Base-by-base conservation (phyloP, 2,329 filamentous ascomycete species). In the Plectosphaerella cucumerina region DNA sequence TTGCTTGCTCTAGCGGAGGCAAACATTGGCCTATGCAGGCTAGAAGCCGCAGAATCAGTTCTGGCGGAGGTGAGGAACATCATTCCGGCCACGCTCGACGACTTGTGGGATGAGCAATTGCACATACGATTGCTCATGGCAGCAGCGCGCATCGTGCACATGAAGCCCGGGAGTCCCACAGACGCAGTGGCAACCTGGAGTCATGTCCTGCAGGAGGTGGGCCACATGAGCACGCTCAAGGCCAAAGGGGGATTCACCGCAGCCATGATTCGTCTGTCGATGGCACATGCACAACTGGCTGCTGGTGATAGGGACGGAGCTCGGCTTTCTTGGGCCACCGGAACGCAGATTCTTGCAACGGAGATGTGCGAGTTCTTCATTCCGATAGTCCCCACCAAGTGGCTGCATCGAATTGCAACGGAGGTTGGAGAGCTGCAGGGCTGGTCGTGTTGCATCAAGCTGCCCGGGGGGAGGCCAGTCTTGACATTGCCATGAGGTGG, bases 341-440 rank as follows among this genome's bases (percentile, higher is more conserved):
- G 26, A 8, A 31, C 26, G 3, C 26, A 31, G 26, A 31, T 31
- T 31, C 26, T 31, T 31, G 8, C 26, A 11, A 60, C 34, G 0
- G 61, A 65, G 22, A 58, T 55, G 6, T 67, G 63, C 23, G 65
- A 68, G 51, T 68, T 61, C 35, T 63, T 63, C 4, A 56, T 68
- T 3, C 64, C 65, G 0, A 50, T 61, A 0, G 49, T 67, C 12
- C 60, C 62, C 1, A 68, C 63, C 1, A 47, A 47, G 0, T 68
- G 65, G 65, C 22, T 68, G 10, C 53, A 51, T 1, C 59, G 56
- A 47, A 56, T 68, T 37, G 62, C 62, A 6, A 50, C 45, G 1
- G 57, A 57, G 8, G 60, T 66, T 3, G 57, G 26, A 11, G 26
- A 64, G 23, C 17, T 44, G 1, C 57, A 59, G 21, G 62, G 59